Percentiles rank a stretch among this genome's conserved stretches.
Conservation (phyloP, 2,329 filamentous ascomycete species). For the Colletotrichum lindemuthianum region DNA sequence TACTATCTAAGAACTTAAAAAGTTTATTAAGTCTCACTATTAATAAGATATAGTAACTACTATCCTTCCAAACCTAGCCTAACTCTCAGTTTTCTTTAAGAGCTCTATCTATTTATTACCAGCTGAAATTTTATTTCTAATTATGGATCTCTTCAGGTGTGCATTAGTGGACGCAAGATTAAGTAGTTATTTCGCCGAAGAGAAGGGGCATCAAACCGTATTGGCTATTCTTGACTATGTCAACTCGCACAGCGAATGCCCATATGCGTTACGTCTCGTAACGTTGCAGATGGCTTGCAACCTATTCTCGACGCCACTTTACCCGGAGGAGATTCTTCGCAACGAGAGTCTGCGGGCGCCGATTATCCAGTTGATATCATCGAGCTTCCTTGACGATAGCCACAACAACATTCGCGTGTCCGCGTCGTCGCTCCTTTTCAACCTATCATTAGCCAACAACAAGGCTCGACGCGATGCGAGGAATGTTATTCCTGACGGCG, state of each 20-base stretch:
- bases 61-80: constrained; percentile 74
- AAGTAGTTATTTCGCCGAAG: constrained; percentile 84
- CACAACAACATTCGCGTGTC: constrained; percentile 82
- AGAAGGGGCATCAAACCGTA: constrained; percentile 72
- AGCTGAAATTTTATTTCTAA: constrained; percentile 75
- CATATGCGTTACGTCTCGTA: constrained; percentile 85
- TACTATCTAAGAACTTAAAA: constrained; percentile 70
- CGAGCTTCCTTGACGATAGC: constrained; percentile 80
- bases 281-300: constrained; percentile 87
- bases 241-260: constrained; percentile 66
- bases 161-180: constrained; percentile 81
- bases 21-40: constrained; percentile 75
- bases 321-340: constrained; percentile 69
- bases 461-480: constrained; percentile 67
- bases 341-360: constrained; percentile 62
- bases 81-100: constrained; percentile 71
- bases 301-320: constrained; percentile 80
- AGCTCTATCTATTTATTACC: constrained; percentile 66
- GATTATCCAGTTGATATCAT: constrained; percentile 76
- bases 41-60: constrained; percentile 70
- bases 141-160: constrained; percentile 86
- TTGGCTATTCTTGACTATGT: constrained; percentile 69
- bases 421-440: constrained; percentile 85
- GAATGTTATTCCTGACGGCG: constrained; percentile 71
- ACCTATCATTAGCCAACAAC: constrained; percentile 78